phyloP scores from a whole-genome alignment of 139 green algal genomes.

The Tetratostichococcus sp. region DNA sequence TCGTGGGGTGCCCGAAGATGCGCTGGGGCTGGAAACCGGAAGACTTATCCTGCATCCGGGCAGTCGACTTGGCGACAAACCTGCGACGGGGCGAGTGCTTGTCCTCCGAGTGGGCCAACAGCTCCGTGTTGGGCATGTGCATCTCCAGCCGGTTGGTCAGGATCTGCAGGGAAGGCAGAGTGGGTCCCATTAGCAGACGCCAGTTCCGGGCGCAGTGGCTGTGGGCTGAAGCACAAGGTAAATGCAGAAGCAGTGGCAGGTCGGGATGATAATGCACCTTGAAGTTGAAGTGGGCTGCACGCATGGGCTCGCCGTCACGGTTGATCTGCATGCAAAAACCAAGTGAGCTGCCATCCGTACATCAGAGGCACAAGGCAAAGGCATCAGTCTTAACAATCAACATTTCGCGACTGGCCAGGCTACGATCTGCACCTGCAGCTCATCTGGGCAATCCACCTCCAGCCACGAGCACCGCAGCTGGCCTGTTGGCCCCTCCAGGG shows the following conservation, averaged over 20 bases:
- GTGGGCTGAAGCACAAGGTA: too few species aligned
- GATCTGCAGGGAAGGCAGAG: neutral
- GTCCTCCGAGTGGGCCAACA: neutral
- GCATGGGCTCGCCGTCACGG: constrained; percentile 24
- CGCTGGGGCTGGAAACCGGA: neutral
- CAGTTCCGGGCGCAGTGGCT: too few species aligned
- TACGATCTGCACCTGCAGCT: constrained; percentile 16
- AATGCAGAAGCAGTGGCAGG: too few species aligned
- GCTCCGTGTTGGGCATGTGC: constrained; percentile 17
- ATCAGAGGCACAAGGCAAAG: neutral
- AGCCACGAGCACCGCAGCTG: constrained; percentile 15
- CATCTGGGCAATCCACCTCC: constrained; percentile 19
- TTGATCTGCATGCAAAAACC: constrained; percentile 22
- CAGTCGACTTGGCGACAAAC: neutral
- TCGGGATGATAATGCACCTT: neutral
- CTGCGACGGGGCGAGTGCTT: neutral
- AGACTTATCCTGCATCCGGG: neutral
- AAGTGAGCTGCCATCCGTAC: too few species aligned
- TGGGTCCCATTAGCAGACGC: too few species aligned
- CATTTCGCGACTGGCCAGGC: neutral
- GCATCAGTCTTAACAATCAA: neutral
- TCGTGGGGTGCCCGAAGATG: neutral
- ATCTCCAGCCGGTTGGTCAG: constrained; percentile 4
- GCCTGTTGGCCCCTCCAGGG: constrained; percentile 10
- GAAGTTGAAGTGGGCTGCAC: constrained; percentile 9